Base-by-base conservation (phyloP, 805 yeast species). In the Candida wancherniae region DNA sequence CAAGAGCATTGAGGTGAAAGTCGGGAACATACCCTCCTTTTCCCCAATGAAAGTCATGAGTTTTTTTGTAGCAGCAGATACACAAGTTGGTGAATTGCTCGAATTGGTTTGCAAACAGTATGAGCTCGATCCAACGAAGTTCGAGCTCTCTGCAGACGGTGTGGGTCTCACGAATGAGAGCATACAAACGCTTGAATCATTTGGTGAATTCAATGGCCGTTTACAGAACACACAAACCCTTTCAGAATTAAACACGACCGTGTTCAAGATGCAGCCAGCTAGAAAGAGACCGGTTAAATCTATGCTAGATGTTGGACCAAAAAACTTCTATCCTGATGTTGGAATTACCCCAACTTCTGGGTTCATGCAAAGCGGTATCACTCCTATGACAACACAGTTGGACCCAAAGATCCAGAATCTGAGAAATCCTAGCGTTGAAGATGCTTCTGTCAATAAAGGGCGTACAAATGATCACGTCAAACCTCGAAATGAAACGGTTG, bases 261-360 rank as follows among this genome's bases (percentile, higher is more conserved):
- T 27, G 4, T 44, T 56, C 25, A 48, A 48, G 28, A 36, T 57
- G 32, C 42, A 50, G 1, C 50, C 50, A 6, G 28, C 36, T 13
- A 17, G 26, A 11, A 21, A 32, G n/a, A 34, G 29, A n/a, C 19
- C 34, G 6, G 26, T 36, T 6, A 29, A 34, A 21, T 39, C 42
- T 16, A 40, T 42, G 47, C 25, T 33, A 24, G 40, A 37, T 16
- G 43, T 37, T 15, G 26, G 24, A n/a, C 7, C 24, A 10, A 34
- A 28, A 4, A 36, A 37, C n/a, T 43, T 43, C 17, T 32, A 36
- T 10, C 28, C 46, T 11, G 50, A 45, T 20, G 41, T 43, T 5
- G 51, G 50, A 9, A 58, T 58, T 9, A 59, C 66, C 0, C 63
- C 63, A 1, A 45, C 53, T 1, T 51, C 51, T 2, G 42, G 55